Evolutionary conservation across 2,329 filamentous ascomycete species (phyloP).

Genomic region (Hymenoscyphus repandus): DNA sequence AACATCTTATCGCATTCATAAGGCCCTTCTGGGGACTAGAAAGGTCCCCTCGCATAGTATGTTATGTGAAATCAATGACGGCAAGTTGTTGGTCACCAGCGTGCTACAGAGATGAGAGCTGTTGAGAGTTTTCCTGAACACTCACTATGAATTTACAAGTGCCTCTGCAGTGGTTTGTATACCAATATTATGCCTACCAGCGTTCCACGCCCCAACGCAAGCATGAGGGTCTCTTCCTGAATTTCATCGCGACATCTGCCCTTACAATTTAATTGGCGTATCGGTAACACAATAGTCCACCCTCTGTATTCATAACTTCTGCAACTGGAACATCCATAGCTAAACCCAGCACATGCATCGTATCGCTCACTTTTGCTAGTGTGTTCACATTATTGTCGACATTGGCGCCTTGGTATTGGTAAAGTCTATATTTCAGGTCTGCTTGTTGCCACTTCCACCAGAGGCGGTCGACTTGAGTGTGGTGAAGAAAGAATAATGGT

Average conservation of each 20-base stretch:
- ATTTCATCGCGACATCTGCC: neutral
- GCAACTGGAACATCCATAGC: conserved; percentile 14
- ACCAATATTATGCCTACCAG: neutral
- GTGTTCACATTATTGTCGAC: conserved; percentile 3
- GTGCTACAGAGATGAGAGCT: too few species aligned
- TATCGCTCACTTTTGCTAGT: conserved; percentile 15
- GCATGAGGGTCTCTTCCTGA: neutral
- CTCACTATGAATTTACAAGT: too few species aligned
- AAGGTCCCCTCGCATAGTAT: too few species aligned
- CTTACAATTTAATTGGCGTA: conserved; percentile 13
- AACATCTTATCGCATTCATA: too few species aligned
- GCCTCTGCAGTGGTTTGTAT: too few species aligned
- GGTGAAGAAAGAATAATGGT: conserved; percentile 32
- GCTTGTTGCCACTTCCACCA: conserved; percentile 32
- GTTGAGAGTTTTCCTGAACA: too few species aligned
- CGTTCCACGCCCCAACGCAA: neutral
- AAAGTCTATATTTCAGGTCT: conserved; percentile 5
- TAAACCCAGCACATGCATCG: conserved; percentile 20
- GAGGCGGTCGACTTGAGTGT: conserved; percentile 24
- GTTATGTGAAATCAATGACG: too few species aligned
- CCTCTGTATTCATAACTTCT: conserved; percentile 24
- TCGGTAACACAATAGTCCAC: conserved; percentile 24
- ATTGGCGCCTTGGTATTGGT: conserved; percentile 16
- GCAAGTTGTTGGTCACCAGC: too few species aligned
- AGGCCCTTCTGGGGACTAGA: too few species aligned